These are phyloP conservation scores for Pseudogymnoascus sp. DNA, from an alignment of 2,329 filamentous ascomycete species.

Conservation along the genomic window DNA sequence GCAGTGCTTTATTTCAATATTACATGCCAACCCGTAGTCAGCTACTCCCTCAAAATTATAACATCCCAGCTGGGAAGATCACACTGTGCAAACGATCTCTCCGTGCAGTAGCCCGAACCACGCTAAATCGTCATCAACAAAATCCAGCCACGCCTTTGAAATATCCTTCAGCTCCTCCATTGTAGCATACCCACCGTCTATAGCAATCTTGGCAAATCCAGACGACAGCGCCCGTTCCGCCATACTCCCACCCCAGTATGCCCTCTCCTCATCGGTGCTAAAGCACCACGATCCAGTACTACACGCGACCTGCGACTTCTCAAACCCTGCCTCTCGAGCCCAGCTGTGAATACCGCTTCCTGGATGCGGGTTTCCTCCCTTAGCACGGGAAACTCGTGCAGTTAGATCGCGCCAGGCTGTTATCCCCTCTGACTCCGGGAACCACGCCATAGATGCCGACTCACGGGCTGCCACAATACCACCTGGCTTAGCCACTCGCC, in stretches of 20 bases:
- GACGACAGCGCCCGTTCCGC: constrained; percentile 25
- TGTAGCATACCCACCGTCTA: constrained; percentile 29
- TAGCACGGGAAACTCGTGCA: constrained; percentile 12
- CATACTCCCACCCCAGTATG: constrained; percentile 14
- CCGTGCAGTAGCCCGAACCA: constrained; percentile 35
- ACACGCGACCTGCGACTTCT: constrained; percentile 9
- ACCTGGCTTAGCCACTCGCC: constrained; percentile 44
- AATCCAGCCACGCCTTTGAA: constrained; percentile 30
- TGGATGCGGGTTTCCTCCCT: constrained; percentile 14
- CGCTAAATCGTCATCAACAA: constrained; percentile 29
- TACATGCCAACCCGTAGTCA: not conserved
- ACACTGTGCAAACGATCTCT: constrained; percentile 30
- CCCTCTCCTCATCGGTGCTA: constrained; percentile 10
- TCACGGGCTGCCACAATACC: constrained; percentile 45
- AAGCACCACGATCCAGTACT: constrained; percentile 16
- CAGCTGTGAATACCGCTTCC: constrained; percentile 14
- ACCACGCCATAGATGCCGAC: constrained; percentile 14
- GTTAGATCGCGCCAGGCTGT: constrained; percentile 13
- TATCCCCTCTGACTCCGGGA: constrained; percentile 16
- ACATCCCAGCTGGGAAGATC: not conserved
- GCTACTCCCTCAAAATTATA: not conserved
- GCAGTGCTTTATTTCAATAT: not conserved
- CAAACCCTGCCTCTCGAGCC: constrained; percentile 17
- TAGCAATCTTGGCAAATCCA: constrained; percentile 26
- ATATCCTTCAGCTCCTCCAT: constrained; percentile 29